Percentiles rank a stretch among this genome's conserved stretches.
Evolutionary conservation across 805 yeast genomes (phyloP).

Genomic region (Metschnikowia cerradonensis): DNA sequence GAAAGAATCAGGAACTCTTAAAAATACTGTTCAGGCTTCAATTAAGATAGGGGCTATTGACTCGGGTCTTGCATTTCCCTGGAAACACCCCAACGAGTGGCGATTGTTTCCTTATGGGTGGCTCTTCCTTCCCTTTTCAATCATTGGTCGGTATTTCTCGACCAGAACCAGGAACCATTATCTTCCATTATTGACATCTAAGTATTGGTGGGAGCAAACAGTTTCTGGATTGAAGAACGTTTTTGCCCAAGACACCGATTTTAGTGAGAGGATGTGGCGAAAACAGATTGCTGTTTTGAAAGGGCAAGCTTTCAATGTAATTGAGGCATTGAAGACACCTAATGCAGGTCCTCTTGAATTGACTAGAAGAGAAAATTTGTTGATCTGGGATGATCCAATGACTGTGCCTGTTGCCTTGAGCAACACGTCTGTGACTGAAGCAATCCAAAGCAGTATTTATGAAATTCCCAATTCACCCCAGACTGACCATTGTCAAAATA

Average conservation of each 20-base stretch:
- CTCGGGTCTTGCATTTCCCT: constrained; percentile 70
- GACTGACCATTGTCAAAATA: neutral
- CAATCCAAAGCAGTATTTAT: constrained; percentile 33
- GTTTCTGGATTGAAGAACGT: constrained; percentile 43
- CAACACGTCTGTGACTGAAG: constrained; percentile 33
- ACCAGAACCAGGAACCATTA: constrained; percentile 51
- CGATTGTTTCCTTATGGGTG: constrained; percentile 76
- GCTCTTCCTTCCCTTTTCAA: constrained; percentile 59
- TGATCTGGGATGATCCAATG: constrained; percentile 60
- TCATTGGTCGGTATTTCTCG: constrained; percentile 68
- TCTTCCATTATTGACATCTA: constrained; percentile 54
- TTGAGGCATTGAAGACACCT: constrained; percentile 54
- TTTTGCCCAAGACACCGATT: constrained; percentile 55
- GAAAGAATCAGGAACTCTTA: constrained; percentile 13
- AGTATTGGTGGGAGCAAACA: constrained; percentile 68
- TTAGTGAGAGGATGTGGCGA: constrained; percentile 61
- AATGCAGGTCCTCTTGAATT: constrained; percentile 67
- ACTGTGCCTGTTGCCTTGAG: constrained; percentile 43
- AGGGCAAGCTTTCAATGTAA: constrained; percentile 76
- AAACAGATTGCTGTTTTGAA: constrained; percentile 67
- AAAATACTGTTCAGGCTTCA: constrained; percentile 5
- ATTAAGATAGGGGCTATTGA: constrained; percentile 68
- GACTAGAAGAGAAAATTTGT: constrained; percentile 52
- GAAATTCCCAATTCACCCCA: constrained; percentile 9
- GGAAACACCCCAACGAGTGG: constrained; percentile 84